phyloP scores from a whole-genome alignment of 2,329 filamentous ascomycete species.

The Reticulascus tulasneorum region DNA sequence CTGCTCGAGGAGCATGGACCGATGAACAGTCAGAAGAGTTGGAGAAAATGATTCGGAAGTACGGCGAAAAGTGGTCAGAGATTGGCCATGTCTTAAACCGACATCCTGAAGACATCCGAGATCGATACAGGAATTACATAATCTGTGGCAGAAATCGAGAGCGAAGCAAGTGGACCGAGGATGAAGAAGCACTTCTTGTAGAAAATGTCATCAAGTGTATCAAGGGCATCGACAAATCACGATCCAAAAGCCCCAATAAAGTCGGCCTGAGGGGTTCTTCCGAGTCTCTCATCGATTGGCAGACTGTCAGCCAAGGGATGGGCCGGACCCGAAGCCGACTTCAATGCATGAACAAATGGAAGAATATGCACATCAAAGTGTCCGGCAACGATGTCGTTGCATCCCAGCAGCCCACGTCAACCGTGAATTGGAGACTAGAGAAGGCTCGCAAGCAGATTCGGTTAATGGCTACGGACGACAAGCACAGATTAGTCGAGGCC shows the following conservation, averaged over 20 bases:
- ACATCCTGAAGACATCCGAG: constrained; percentile 61
- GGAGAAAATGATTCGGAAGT: constrained; percentile 36
- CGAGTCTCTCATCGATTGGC: constrained; percentile 61
- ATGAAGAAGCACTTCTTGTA: constrained; percentile 54
- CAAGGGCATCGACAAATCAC: constrained; percentile 37
- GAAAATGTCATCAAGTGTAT: constrained; percentile 51
- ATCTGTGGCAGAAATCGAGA: constrained; percentile 51
- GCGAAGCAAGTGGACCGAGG: constrained; percentile 54
- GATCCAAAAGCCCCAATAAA: constrained; percentile 26
- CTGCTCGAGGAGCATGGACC: constrained; percentile 57
- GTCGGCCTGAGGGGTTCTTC: constrained; percentile 35
- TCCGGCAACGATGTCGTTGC: constrained; percentile 27
- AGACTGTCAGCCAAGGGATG: constrained; percentile 59
- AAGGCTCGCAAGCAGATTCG: constrained; percentile 37
- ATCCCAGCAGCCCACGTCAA: constrained; percentile 26
- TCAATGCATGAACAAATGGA: constrained; percentile 68
- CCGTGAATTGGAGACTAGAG: constrained; percentile 37
- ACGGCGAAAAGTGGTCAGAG: constrained; percentile 55
- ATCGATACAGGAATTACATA: constrained; percentile 67
- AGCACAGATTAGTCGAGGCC: constrained; percentile 37
- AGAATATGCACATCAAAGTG: constrained; percentile 32
- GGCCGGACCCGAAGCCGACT: constrained; percentile 57
- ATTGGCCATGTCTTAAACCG: constrained; percentile 63
- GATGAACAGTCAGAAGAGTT: constrained; percentile 55
- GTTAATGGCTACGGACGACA: constrained; percentile 40